Base-by-base conservation (phyloP, 768 basidiomycete species). In the Calocera cornea region DNA sequence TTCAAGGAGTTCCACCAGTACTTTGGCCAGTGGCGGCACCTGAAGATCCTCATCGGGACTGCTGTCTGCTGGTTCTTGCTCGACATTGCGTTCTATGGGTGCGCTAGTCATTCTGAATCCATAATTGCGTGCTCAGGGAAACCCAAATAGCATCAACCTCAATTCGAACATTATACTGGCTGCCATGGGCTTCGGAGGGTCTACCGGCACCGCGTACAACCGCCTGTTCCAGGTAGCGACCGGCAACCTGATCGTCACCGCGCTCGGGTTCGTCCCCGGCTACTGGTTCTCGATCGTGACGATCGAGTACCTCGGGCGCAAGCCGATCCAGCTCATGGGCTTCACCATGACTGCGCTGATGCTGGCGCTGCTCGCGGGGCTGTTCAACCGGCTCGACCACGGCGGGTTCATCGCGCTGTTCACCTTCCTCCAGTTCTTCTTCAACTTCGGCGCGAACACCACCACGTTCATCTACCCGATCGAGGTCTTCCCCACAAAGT, bases 381-480 rank as follows among this genome's bases (percentile, higher is more conserved):
- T 80, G 69, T 89, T 89, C 78, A 47, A 82, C 64, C 75, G 74
- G 0, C 78, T 90, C 16, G 79, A 81, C 72, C 84, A 80, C 12
- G 79, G 80, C 0, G 77, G 83, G 1, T 90, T 90, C 78, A 83
- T 90, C 69, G 86, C 87, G 67, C 83, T 81, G 77, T 91, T 91
- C 73, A 80, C 88, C 0, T 76, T 90, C 71, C 77, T 70, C 72
- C 88, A 89, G 75, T 88, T 88, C 79, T 88, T 89, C 80, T 89
- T 89, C 80, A 89, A 90, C 78, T 90, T 89, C 72, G 88, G 89
- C 24, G 86, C 87, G 1, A 89, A 89, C 73, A 78, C 84, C 81
- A 92, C 89, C 0, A 91, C 90, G 0, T 92, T 93, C 75, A 71
- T 92, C 73, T 87, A 88, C 72, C 87, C 89, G 1, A 86, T 86